Evolutionary conservation across 73 alveolate species (phyloP).

Genomic region (Tetrahymena malaccensis): DNA sequence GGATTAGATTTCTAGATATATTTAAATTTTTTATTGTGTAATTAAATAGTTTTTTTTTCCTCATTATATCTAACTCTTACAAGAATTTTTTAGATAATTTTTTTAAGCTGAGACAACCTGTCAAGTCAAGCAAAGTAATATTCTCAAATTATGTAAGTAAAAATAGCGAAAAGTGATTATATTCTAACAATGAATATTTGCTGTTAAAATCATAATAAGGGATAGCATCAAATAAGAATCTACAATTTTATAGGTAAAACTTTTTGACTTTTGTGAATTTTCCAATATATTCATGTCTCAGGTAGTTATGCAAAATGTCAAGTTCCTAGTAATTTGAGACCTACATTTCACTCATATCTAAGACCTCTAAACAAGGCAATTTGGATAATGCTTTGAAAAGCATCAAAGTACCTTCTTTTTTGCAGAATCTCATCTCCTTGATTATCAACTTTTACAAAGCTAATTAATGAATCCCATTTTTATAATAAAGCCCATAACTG

Average conservation of each 20-base stretch:
- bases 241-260: not conserved
- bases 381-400: not conserved
- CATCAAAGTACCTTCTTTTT: not conserved
- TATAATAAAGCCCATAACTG: not conserved
- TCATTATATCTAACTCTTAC: not conserved
- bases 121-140: not conserved
- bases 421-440: not conserved
- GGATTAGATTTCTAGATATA: not conserved
- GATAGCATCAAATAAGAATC: not conserved
- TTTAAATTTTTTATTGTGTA: not conserved
- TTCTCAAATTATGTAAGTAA: not conserved
- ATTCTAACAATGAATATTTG: not conserved
- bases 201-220: not conserved
- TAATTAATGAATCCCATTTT: not conserved
- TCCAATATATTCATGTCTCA: not conserved
- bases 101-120: not conserved
- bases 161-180: not conserved
- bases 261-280: not conserved
- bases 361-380: not conserved
- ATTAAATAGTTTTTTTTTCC: not conserved
- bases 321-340: not conserved
- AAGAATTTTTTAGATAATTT: not conserved
- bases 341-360: not conserved
- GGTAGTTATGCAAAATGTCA: not conserved
- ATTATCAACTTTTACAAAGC: not conserved